These are phyloP conservation scores for Tribonema minus DNA, from an alignment of 108 stramenopile species.

Conservation along the genomic window DNA sequence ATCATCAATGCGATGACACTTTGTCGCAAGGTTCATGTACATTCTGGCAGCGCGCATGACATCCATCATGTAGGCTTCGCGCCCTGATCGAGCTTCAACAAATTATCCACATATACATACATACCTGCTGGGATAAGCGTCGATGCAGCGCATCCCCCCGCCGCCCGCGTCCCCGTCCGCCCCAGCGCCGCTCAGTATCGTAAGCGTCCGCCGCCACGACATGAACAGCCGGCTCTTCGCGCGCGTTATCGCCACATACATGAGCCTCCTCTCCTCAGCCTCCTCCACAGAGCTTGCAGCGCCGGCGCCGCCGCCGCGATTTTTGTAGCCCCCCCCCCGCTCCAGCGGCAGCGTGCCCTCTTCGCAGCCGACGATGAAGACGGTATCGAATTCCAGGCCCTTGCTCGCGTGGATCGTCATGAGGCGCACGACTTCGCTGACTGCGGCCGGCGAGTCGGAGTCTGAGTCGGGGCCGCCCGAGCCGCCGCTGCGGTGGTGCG, in stretches of 20 bases:
- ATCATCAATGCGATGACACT: too few relatives aligned
- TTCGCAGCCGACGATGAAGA: constrained; percentile 77
- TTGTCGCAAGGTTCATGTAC: too few relatives aligned
- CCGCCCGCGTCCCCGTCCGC: background rate
- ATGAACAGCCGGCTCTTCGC: constrained; percentile 74
- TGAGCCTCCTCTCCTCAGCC: constrained; percentile 76
- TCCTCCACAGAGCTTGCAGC: constrained; percentile 56
- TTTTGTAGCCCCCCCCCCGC: constrained; percentile 45
- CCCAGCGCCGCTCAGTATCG: background rate
- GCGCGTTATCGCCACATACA: constrained; percentile 88
- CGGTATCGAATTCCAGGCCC: constrained; percentile 84
- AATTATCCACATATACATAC: too few relatives aligned
- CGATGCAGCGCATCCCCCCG: too few relatives aligned
- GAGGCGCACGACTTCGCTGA: constrained; percentile 55
- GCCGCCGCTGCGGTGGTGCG: too few relatives aligned
- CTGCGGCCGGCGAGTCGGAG: background rate
- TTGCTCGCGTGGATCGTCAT: constrained; percentile 87
- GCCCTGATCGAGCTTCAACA: too few relatives aligned
- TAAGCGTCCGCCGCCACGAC: constrained; percentile 12
- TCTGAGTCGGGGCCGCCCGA: background rate
- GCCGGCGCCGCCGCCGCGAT: too few relatives aligned
- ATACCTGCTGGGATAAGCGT: background rate
- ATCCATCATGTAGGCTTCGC: too few relatives aligned
- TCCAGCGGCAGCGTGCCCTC: constrained; percentile 73
- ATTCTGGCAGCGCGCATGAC: too few relatives aligned